phyloP scores from a whole-genome alignment of 495 filamentous ascomycete species.

The Penicillium waksmanii region DNA sequence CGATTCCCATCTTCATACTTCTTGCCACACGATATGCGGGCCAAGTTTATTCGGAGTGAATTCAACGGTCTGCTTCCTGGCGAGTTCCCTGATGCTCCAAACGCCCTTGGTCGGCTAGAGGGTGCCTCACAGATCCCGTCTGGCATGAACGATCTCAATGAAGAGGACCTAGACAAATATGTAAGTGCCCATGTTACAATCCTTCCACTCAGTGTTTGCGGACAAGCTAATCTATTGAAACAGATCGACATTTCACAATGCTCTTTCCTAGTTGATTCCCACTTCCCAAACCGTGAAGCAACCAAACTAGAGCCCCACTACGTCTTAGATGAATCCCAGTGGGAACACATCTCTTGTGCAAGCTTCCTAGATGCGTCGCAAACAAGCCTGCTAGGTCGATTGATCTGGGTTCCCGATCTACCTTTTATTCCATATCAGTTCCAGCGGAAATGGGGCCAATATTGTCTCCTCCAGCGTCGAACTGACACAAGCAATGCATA shows the following conservation, averaged over 20 bases:
- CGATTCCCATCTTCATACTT: constrained; percentile 94
- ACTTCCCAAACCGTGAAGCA: constrained; percentile 62
- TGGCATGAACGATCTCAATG: constrained; percentile 93
- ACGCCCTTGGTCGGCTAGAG: constrained; percentile 62
- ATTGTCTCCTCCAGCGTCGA: constrained; percentile 72
- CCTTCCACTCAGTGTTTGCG: background rate
- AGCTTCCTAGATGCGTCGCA: constrained; percentile 78
- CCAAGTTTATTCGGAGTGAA: constrained; percentile 86
- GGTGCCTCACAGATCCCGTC: constrained; percentile 78
- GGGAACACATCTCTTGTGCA: constrained; percentile 75
- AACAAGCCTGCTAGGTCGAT: constrained; percentile 74
- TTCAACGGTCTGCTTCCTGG: constrained; percentile 91
- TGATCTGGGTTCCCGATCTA: constrained; percentile 82
- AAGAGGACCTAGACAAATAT: constrained; percentile 87
- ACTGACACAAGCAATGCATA: constrained; percentile 17
- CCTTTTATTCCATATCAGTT: constrained; percentile 68
- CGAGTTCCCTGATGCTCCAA: constrained; percentile 76
- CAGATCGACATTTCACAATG: constrained; percentile 73
- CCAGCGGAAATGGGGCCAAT: constrained; percentile 76
- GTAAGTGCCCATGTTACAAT: constrained; percentile 45
- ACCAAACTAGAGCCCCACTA: constrained; percentile 75
- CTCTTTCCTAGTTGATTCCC: constrained; percentile 85
- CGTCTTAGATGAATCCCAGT: constrained; percentile 64
- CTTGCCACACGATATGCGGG: constrained; percentile 74
- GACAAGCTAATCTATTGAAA: constrained; percentile 14